These are phyloP conservation scores for Stephania japonica DNA, from an alignment of 164 flowering plant species.

Conservation along the genomic window DNA sequence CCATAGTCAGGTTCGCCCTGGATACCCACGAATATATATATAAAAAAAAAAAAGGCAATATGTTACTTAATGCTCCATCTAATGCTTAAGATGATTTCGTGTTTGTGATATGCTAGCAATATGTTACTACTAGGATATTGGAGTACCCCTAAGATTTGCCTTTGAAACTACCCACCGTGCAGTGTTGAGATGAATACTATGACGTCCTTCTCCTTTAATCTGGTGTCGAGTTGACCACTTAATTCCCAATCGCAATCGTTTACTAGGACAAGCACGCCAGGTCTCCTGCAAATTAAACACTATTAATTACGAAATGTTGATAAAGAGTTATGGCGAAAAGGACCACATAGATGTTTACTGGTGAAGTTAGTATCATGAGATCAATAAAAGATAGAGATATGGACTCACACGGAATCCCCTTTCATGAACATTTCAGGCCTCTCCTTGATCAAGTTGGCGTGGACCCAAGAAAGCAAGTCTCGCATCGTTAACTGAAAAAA, in stretches of 20 bases:
- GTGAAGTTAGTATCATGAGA: background rate
- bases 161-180: constrained; percentile 64
- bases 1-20: too few relatives aligned
- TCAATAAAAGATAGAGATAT: background rate
- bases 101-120: background rate
- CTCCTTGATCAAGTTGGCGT: constrained; percentile 85
- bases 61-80: background rate
- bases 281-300: constrained; percentile 62
- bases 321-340: background rate
- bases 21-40: too few relatives aligned
- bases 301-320: background rate
- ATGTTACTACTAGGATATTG: background rate
- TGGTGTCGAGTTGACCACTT: constrained; percentile 77
- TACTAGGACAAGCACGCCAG: constrained; percentile 85
- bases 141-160: constrained; percentile 2
- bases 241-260: constrained; percentile 97
- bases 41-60: background rate
- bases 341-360: background rate
- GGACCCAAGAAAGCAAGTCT: constrained; percentile 72
- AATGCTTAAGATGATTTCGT: background rate
- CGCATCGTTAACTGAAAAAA: constrained; percentile 64
- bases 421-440: constrained; percentile 98
- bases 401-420: constrained; percentile 86
- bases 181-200: constrained; percentile 85
- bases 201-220: constrained; percentile 75